A percentile compares a stretch with the other conserved stretches of the same genome.
These are phyloP conservation scores for Xylaria palmicola DNA, from an alignment of 495 filamentous ascomycete species.

Conservation along the genomic window DNA sequence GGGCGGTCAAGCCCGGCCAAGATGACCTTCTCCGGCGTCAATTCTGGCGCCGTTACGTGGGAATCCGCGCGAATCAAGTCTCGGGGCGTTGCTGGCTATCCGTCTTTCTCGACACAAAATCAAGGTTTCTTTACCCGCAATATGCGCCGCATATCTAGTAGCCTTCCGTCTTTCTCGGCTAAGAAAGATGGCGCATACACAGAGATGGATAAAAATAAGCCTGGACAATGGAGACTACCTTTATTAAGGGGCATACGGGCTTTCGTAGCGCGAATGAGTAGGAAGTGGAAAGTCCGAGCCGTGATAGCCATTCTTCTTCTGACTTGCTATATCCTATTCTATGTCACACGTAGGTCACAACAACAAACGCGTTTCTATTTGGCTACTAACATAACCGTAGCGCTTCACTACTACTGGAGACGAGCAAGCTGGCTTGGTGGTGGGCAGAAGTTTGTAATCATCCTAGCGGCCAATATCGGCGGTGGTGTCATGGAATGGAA, in stretches of 20 bases:
- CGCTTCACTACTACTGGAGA: constrained; percentile 49
- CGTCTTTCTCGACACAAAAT: constrained; percentile 78
- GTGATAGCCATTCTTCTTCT: constrained; percentile 60
- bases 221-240: constrained; percentile 43
- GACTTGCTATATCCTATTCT: constrained; percentile 63
- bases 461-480: constrained; percentile 89
- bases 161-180: constrained; percentile 67
- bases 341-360: constrained; percentile 63
- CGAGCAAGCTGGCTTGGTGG: constrained; percentile 62
- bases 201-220: constrained; percentile 75
- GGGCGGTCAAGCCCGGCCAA: constrained; percentile 65
- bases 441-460: constrained; percentile 88
- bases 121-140: constrained; percentile 78
- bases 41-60: constrained; percentile 69
- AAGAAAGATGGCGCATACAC: constrained; percentile 45
- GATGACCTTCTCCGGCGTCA: constrained; percentile 42
- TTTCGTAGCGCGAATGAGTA: constrained; percentile 41
- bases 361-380: not conserved
- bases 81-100: constrained; percentile 63
- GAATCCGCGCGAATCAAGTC: constrained; percentile 77
- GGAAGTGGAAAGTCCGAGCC: constrained; percentile 57
- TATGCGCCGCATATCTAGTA: constrained; percentile 69
- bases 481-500: constrained; percentile 99
- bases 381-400: constrained; percentile 25
- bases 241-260: constrained; percentile 38